Conservation (phyloP, 768 basidiomycete species). For the Naganishia randhawae region DNA sequence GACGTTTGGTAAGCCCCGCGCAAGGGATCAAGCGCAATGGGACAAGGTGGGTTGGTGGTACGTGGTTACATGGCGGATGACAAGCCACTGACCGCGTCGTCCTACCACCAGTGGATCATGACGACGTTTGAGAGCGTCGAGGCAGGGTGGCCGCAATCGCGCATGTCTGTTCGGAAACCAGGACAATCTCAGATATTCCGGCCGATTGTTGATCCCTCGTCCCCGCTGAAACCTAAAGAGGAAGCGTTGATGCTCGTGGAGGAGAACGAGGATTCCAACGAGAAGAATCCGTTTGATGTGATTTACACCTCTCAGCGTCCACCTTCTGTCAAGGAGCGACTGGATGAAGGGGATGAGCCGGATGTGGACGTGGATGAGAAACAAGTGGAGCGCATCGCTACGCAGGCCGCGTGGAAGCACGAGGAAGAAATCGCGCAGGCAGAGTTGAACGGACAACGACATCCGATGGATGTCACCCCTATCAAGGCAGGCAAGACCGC, state of each 20-base stretch:
- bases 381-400: conserved; percentile 21
- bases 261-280: conserved; percentile 51
- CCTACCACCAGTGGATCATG: conserved; percentile 60
- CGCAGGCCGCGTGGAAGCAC: conserved; percentile 20
- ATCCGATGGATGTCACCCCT: conserved; percentile 24
- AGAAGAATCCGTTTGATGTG: conserved; percentile 51
- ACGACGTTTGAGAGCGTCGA: conserved; percentile 87
- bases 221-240: conserved; percentile 26
- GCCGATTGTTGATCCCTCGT: conserved; percentile 16
- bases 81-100: not conserved
- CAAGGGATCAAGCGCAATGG: conserved; percentile 21
- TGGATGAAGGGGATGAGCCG: conserved; percentile 7
- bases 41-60: conserved; percentile 39
- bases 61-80: not conserved
- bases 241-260: conserved; percentile 30
- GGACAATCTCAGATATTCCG: conserved; percentile 13
- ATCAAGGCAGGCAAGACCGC: conserved; percentile 3
- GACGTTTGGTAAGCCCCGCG: conserved; percentile 33
- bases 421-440: conserved; percentile 16
- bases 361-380: conserved; percentile 18
- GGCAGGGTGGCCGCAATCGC: conserved; percentile 62
- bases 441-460: conserved; percentile 20
- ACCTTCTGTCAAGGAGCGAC: conserved; percentile 39
- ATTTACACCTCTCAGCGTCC: conserved; percentile 33
- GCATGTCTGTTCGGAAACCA: conserved; percentile 20